Evolutionary conservation across 805 yeast species (phyloP).

Genomic region (Yarrowia sp.): DNA sequence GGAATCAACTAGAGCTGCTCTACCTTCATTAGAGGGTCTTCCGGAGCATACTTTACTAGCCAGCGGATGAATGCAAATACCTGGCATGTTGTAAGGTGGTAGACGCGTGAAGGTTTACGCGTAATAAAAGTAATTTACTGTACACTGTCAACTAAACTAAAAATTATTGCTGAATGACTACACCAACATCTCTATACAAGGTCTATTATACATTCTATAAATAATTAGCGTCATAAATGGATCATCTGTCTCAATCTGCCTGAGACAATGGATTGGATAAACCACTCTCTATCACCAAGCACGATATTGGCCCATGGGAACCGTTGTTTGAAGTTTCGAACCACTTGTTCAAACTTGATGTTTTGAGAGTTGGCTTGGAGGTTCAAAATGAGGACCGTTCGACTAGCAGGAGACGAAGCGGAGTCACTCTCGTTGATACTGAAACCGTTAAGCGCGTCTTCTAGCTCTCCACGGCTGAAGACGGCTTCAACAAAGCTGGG

Average conservation of each 20-base stretch:
- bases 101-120: slow-evolving; percentile 10
- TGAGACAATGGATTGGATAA: slow-evolving; percentile 23
- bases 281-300: slow-evolving; percentile 35
- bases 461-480: slow-evolving; percentile 20
- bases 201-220: slow-evolving; percentile 7
- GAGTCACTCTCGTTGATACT: neutral
- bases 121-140: neutral
- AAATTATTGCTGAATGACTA: no score
- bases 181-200: no score
- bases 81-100: slow-evolving; percentile 15
- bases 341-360: neutral
- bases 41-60: slow-evolving; percentile 30
- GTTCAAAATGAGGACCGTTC: slow-evolving; percentile 24
- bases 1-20: slow-evolving; percentile 28
- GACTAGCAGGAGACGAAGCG: neutral
- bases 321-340: slow-evolving; percentile 22
- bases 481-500: slow-evolving; percentile 21
- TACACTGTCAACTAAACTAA: no score
- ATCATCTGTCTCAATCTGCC: slow-evolving; percentile 31
- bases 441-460: slow-evolving; percentile 6
- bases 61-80: slow-evolving; percentile 35
- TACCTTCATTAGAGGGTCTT: slow-evolving; percentile 32
- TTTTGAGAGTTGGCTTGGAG: slow-evolving; percentile 4
- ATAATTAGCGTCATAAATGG: slow-evolving; percentile 5
- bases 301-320: slow-evolving; percentile 23